These are phyloP conservation scores for Rhododendron molle DNA, from an alignment of 148 eudicot species.

Conservation along the genomic window DNA sequence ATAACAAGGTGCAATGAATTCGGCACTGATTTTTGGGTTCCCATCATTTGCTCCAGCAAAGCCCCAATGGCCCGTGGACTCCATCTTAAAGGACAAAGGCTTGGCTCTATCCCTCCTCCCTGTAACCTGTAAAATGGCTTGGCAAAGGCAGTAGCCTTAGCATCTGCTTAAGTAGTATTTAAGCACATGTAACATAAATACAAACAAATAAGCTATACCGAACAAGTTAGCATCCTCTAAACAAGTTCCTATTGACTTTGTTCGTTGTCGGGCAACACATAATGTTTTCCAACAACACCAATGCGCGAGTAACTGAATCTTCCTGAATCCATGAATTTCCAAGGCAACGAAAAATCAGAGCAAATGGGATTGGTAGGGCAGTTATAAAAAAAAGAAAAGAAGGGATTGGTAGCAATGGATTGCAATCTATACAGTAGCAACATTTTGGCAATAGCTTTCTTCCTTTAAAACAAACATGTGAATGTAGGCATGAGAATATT, in stretches of 20 bases:
- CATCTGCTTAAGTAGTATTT: background rate
- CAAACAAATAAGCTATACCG: background rate
- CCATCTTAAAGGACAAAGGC: slow-evolving; percentile 90
- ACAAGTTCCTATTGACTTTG: background rate
- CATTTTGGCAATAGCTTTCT: background rate
- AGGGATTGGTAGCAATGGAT: background rate
- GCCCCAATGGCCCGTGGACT: slow-evolving; percentile 81
- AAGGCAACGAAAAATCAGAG: background rate
- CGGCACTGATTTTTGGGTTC: slow-evolving; percentile 78
- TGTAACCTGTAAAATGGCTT: slow-evolving; percentile 58
- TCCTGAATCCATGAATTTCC: background rate
- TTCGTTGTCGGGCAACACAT: background rate
- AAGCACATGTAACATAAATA: background rate
- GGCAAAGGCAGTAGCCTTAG: slow-evolving; percentile 6
- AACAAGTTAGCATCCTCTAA: background rate
- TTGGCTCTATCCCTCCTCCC: slow-evolving; percentile 98
- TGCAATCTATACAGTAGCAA: background rate
- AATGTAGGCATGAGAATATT: background rate
- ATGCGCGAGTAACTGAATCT: background rate
- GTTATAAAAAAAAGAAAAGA: too few species aligned
- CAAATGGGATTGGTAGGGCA: background rate
- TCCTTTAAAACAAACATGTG: background rate
- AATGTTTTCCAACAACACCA: background rate
- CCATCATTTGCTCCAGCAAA: slow-evolving; percentile 83
- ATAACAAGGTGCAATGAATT: slow-evolving; percentile 93